Base-by-base conservation (phyloP, 495 filamentous ascomycete genomes). In the Delitschia confertaspora region DNA sequence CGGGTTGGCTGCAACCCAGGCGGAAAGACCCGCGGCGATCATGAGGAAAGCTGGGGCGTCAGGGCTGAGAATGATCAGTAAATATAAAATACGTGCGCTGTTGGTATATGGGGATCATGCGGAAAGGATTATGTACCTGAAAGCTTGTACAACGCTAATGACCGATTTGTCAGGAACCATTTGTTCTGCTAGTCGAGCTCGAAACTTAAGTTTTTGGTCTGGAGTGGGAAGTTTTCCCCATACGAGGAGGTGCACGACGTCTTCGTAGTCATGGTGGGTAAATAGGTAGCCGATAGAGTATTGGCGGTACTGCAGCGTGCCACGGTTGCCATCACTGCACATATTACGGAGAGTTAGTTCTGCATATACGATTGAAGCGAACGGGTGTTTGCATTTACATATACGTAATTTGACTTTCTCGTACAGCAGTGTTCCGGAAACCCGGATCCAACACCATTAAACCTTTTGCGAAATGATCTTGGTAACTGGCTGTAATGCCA, bases 21-120 rank as follows among this genome's bases (percentile, higher is more conserved):
- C 33, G 11, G 33, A 36, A 19, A 36, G 33, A 36, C 33, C 33
- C 6, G 33, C 33, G 22, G 33, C 18, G 33, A 36, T 36, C 16
- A 19, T 36, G 13, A 36, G 17, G 33, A 36, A 36, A 36, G 33
- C 33, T 3, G 33, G 33, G 17, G 33, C 33, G 10, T 16, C 33
- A 11, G 33, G 33, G 17, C 8, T n/a, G n/a, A n/a, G n/a, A n/a
- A n/a, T n/a, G n/a, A n/a, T n/a, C n/a, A n/a, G n/a, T n/a, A n/a
- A n/a, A n/a, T n/a, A n/a, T n/a, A n/a, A n/a, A n/a, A n/a, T n/a
- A n/a, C n/a, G n/a, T n/a, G n/a, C n/a, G n/a, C n/a, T n/a, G n/a
- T n/a, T n/a, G n/a, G n/a, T n/a, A n/a, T n/a, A n/a, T n/a, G n/a
- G n/a, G n/a, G n/a, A n/a, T n/a, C n/a, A n/a, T n/a, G n/a, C n/a